Evolutionary conservation across 495 filamentous ascomycete species (phyloP).

Genomic region (Gamarada debralockiae): DNA sequence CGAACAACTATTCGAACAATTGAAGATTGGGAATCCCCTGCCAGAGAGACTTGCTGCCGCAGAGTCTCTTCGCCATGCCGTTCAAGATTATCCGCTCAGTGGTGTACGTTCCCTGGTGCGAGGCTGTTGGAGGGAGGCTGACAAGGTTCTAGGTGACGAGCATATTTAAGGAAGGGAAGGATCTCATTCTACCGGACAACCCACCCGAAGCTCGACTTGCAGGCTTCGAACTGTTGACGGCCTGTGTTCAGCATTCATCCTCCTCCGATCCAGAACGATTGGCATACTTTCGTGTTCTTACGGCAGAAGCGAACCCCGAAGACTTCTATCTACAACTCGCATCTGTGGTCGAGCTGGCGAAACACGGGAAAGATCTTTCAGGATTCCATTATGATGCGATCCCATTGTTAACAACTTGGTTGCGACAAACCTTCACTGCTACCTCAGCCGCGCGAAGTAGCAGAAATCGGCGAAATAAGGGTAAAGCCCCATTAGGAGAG

Average conservation of each 20-base stretch:
- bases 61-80: slow-evolving; percentile 46
- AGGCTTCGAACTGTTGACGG: slow-evolving; percentile 59
- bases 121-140: background rate
- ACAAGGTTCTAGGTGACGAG: slow-evolving; percentile 18
- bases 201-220: slow-evolving; percentile 46
- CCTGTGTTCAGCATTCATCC: slow-evolving; percentile 56
- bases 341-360: slow-evolving; percentile 58
- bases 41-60: slow-evolving; percentile 52
- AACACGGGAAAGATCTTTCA: slow-evolving; percentile 56
- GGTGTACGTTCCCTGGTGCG: slow-evolving; percentile 30
- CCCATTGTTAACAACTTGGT: slow-evolving; percentile 53
- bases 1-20: slow-evolving; percentile 37
- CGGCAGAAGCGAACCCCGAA: slow-evolving; percentile 43
- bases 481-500: slow-evolving; percentile 48
- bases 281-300: slow-evolving; percentile 59
- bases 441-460: slow-evolving; percentile 43
- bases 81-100: slow-evolving; percentile 54
- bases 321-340: slow-evolving; percentile 62
- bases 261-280: slow-evolving; percentile 61
- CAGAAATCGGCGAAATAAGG: slow-evolving; percentile 34
- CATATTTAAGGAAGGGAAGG: slow-evolving; percentile 62
- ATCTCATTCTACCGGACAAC: slow-evolving; percentile 55
- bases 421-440: slow-evolving; percentile 51
- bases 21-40: slow-evolving; percentile 28
- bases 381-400: slow-evolving; percentile 62